Conservation (phyloP, 2,329 filamentous ascomycete genomes). For the Scleromitrula shiraiana region DNA sequence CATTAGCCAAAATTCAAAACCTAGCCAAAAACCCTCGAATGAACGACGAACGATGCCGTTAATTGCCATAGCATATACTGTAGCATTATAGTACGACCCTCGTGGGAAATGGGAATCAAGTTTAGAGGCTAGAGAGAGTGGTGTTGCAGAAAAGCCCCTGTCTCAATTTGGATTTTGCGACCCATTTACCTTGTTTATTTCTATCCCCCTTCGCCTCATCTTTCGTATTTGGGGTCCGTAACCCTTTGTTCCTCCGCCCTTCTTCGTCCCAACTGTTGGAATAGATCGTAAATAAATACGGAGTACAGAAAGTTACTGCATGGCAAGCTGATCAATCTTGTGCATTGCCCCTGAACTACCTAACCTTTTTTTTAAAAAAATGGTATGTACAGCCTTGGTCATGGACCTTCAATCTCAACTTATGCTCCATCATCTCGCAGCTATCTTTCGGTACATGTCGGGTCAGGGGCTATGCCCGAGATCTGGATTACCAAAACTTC, state of each 20-base stretch:
- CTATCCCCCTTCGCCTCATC: slow-evolving; percentile 2
- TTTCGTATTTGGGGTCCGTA: not conserved
- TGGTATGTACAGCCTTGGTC: not conserved
- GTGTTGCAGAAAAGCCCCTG: slow-evolving; percentile 2
- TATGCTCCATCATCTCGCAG: not conserved
- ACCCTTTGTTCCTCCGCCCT: not conserved
- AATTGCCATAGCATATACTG: not conserved
- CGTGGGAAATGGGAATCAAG: too few relatives aligned
- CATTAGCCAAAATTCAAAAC: slow-evolving; percentile 6
- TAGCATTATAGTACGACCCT: too few relatives aligned
- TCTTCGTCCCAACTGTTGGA: slow-evolving; percentile 7
- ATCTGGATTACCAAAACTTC: not conserved
- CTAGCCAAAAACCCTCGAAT: not conserved
- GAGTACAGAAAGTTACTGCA: slow-evolving; percentile 1
- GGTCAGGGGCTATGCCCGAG: not conserved
- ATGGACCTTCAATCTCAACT: not conserved
- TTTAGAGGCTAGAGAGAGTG: too few relatives aligned
- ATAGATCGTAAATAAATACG: not conserved
- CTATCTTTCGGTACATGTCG: not conserved
- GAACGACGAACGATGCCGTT: not conserved
- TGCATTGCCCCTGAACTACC: not conserved
- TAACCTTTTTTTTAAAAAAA: too few relatives aligned
- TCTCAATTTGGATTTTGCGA: not conserved
- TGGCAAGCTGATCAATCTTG: not conserved
- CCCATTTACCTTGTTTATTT: not conserved